Evolutionary conservation across 192 early-diverging fungal genomes (phyloP), one percentile per base, ranked within the genome.

Genomic region (Coemansia sp.): DNA sequence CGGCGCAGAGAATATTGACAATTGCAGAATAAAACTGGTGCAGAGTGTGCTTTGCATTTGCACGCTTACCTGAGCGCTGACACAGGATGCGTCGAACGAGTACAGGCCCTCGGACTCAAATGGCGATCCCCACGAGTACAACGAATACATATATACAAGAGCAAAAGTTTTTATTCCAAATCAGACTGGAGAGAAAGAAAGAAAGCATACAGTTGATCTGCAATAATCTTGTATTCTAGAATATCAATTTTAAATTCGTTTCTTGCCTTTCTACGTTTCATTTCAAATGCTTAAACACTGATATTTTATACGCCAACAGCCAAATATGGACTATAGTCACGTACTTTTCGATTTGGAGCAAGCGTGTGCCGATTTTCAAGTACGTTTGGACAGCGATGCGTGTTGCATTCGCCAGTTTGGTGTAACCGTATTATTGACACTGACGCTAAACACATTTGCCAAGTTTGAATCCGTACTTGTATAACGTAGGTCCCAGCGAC

Each of bases 361-460:
- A 59, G 77, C 77, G 7, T 80, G 72, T 35, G 72, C 68, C 38
- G 72, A 80, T 50, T 74, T 80, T 16, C 77, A 80, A 65, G 76
- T 79, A 73, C 32, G 38, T 54, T 18, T 10, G 50, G 47, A 16
- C 23, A 41, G 23, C 12, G 19, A 24, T 47, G 26, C 24, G 26
- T 43, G 41, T 16, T 43, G 41, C 41, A 43, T 43, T 43, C 41
- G 41, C 13, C 41, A 43, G 16, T 43, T 43, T n/a, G 41, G 16
- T 16, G 11, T 43, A n/a, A 16, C 11, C 16, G 16, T n/a, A 43
- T 2, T n/a, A 43, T 43, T n/a, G 16, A 43, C 4, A 43, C 16
- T 43, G 13, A 4, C 41, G 16, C 41, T 43, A 43, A 43, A 43
- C 41, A 32, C 29, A 8, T 32, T 43, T 43, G 41, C 3, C 41